A percentile compares a stretch with the other conserved stretches of the same genome.
Conservation (phyloP, 164 flowering plant species). For the Cinnamomum micranthum region DNA sequence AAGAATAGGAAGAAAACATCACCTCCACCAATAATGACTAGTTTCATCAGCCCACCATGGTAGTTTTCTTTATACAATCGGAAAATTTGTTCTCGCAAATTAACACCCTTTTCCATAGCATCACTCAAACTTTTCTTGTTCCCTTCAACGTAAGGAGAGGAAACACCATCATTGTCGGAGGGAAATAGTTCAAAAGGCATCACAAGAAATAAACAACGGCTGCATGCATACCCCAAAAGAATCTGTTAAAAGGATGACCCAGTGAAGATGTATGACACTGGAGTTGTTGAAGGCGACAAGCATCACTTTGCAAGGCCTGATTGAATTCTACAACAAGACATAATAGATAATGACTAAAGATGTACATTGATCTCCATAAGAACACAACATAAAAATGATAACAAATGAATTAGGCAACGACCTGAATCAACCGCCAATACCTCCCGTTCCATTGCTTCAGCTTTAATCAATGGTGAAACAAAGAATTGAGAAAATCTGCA, state of each 20-base stretch:
- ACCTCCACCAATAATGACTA: conserved; percentile 98
- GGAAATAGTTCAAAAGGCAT: background rate
- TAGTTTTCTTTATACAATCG: conserved; percentile 61
- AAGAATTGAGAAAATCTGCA: conserved; percentile 95
- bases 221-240: conserved; percentile 76
- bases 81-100: conserved; percentile 71
- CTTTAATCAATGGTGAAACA: conserved; percentile 82
- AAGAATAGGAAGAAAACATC: conserved; percentile 14
- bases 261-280: conserved; percentile 84
- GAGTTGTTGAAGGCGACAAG: conserved; percentile 96
- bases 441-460: conserved; percentile 97
- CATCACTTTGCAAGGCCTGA: conserved; percentile 90
- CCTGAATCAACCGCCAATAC: conserved; percentile 97
- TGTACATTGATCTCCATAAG: background rate
- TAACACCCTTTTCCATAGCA: conserved; percentile 84
- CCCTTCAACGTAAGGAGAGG: conserved; percentile 38
- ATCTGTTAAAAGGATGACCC: conserved; percentile 78
- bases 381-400: background rate
- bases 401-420: conserved; percentile 11
- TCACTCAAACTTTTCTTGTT: conserved; percentile 87
- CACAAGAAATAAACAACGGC: background rate
- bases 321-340: conserved; percentile 56
- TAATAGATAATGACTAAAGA: background rate
- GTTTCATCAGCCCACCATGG: conserved; percentile 84
- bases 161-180: conserved; percentile 1